Percentiles rank a stretch among this genome's conserved stretches.
Evolutionary conservation across 1,284 basidiomycete genomes (phyloP).

Genomic region (Boletus nobilissimus): DNA sequence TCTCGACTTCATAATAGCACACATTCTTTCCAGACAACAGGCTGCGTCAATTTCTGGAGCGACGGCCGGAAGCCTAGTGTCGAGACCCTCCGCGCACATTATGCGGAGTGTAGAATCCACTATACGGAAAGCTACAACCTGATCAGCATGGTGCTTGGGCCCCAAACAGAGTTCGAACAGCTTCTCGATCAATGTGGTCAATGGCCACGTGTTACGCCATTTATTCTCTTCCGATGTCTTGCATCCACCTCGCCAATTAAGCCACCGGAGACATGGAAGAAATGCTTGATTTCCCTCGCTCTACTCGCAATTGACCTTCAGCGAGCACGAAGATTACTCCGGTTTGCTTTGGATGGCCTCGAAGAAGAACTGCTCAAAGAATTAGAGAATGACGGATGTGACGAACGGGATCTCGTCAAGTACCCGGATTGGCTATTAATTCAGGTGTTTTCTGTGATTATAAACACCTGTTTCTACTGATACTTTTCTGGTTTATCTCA

Average conservation of each 20-base stretch:
- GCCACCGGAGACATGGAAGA: neutral
- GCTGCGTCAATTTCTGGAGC: neutral
- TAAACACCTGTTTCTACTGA: neutral
- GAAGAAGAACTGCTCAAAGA: slow-evolving; percentile 5
- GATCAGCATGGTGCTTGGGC: neutral
- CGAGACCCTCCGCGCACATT: neutral
- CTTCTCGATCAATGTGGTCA: neutral
- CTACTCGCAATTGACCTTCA: slow-evolving; percentile 8
- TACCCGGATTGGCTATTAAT: slow-evolving; percentile 12
- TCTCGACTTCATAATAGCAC: slow-evolving; percentile 1
- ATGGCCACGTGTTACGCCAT: slow-evolving; percentile 9
- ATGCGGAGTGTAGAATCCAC: neutral
- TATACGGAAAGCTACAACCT: neutral
- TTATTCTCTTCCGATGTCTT: slow-evolving; percentile 10
- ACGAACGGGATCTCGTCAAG: neutral
- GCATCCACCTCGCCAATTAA: slow-evolving; percentile 2
- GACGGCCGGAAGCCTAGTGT: neutral
- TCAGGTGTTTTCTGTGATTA: neutral
- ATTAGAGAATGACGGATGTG: neutral
- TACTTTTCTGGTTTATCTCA: neutral
- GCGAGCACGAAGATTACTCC: slow-evolving; percentile 6
- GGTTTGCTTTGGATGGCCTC: neutral
- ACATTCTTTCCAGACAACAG: neutral
- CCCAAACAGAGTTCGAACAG: neutral
- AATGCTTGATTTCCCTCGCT: neutral